These are phyloP conservation scores for Lactifluus piperatus DNA, from an alignment of 768 basidiomycete genomes.

Conservation along the genomic window DNA sequence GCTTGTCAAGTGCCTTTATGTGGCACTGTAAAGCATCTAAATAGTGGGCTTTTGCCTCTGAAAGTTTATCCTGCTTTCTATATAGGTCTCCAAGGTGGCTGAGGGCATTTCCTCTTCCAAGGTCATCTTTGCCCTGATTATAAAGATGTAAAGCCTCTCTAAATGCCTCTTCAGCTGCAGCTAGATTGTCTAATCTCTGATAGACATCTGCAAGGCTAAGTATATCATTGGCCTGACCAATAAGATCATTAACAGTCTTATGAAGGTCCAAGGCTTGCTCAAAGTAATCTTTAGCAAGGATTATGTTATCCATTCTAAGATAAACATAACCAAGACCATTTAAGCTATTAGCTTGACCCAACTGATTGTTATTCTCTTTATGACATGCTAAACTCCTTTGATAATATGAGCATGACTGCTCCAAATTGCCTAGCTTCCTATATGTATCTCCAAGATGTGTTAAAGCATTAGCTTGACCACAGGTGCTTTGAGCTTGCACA, in stretches of 20 bases:
- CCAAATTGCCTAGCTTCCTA: slow-evolving; percentile 5
- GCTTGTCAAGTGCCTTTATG: slow-evolving; percentile 5
- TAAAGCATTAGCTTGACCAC: slow-evolving; percentile 16
- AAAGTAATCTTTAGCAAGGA: neutral
- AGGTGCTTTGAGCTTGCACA: neutral
- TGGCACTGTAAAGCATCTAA: neutral
- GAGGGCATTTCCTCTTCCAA: slow-evolving; percentile 12
- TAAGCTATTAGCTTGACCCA: slow-evolving; percentile 14
- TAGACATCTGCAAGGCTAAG: slow-evolving; percentile 9
- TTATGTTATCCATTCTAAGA: slow-evolving; percentile 5
- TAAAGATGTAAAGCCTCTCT: slow-evolving; percentile 4
- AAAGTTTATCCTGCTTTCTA: slow-evolving; percentile 8
- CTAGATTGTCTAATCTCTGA: slow-evolving; percentile 1
- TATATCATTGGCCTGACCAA: slow-evolving; percentile 14
- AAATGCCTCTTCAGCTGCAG: slow-evolving; percentile 2
- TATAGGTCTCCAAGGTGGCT: slow-evolving; percentile 13
- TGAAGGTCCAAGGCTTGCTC: slow-evolving; percentile 3
- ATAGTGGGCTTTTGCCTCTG: slow-evolving; percentile 5
- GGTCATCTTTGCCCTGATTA: slow-evolving; percentile 2
- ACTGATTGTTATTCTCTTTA: neutral
- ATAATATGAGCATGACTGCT: neutral
- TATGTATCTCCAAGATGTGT: slow-evolving; percentile 12
- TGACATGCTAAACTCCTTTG: neutral
- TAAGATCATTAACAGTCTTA: slow-evolving; percentile 4
- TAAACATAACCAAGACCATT: slow-evolving; percentile 11